Conservation (phyloP, 257 asterid genomes). For the Solanum raphanifolium region DNA sequence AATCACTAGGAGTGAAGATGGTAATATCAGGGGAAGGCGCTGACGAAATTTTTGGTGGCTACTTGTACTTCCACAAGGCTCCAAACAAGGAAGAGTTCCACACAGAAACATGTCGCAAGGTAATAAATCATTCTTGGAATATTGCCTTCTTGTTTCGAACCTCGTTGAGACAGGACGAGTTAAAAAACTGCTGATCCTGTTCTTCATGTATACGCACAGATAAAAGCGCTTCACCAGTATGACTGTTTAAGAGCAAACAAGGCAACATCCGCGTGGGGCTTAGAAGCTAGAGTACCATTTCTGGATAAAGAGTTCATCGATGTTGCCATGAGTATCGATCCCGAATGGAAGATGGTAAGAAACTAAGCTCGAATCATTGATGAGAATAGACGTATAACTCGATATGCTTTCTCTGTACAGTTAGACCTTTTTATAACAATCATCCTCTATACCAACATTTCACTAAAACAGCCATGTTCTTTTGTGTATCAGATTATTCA, state of each 20-base stretch:
- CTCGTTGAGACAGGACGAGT: not conserved
- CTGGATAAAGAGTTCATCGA: slow-evolving; percentile 79
- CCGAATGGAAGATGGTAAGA: slow-evolving; percentile 80
- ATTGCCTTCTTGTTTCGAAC: not conserved
- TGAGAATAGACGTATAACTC: not conserved
- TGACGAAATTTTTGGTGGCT: slow-evolving; percentile 97
- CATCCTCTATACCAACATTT: not conserved
- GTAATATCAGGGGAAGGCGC: slow-evolving; percentile 98
- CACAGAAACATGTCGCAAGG: slow-evolving; percentile 86
- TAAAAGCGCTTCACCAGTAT: slow-evolving; percentile 92
- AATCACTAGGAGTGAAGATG: slow-evolving; percentile 94
- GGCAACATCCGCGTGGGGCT: slow-evolving; percentile 96
- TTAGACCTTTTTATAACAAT: no score
- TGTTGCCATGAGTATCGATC: slow-evolving; percentile 89
- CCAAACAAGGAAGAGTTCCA: slow-evolving; percentile 86
- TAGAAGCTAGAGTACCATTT: slow-evolving; percentile 94
- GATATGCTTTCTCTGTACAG: not conserved
- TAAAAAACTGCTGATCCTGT: not conserved
- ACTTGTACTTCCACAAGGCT: slow-evolving; percentile 37
- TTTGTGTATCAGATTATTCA: not conserved
- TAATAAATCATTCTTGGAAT: not conserved
- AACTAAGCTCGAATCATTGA: not conserved
- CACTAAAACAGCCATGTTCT: not conserved
- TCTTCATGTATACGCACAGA: slow-evolving; percentile 21
- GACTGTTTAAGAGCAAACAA: slow-evolving; percentile 95